phyloP scores from a whole-genome alignment of 768 basidiomycete genomes.

The Pholiota molesta region DNA sequence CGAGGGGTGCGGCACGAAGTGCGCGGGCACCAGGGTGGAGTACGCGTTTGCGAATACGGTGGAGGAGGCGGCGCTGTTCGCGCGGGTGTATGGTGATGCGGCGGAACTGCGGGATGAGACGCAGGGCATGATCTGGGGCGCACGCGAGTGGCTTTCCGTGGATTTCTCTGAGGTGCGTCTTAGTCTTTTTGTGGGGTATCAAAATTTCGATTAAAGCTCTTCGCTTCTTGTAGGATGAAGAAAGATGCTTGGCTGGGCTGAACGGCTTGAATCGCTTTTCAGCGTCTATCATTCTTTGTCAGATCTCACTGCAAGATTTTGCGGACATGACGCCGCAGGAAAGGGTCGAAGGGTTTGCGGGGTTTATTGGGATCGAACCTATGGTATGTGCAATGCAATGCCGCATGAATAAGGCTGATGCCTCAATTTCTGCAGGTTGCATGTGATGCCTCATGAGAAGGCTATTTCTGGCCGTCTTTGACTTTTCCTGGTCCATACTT shows the following conservation, averaged over 20 bases:
- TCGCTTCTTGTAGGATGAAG: conserved; percentile 53
- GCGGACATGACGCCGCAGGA: conserved; percentile 51
- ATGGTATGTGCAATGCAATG: conserved; percentile 45
- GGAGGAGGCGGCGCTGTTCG: conserved; percentile 56
- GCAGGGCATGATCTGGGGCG: conserved; percentile 55
- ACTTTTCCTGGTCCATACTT: too few species aligned
- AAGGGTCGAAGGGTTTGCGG: conserved; percentile 47
- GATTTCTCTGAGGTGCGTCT: conserved; percentile 54
- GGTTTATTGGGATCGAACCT: conserved; percentile 49
- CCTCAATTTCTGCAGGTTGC: conserved; percentile 7
- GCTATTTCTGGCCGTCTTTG: too few species aligned
- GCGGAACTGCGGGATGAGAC: conserved; percentile 50
- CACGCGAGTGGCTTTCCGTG: conserved; percentile 62
- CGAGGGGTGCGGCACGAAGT: conserved; percentile 59
- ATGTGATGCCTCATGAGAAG: conserved; percentile 12
- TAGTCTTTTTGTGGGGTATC: not conserved
- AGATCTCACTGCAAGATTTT: conserved; percentile 56
- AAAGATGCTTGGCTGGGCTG: conserved; percentile 48
- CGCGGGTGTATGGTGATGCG: conserved; percentile 60
- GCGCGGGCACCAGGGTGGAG: conserved; percentile 42
- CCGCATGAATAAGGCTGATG: not conserved
- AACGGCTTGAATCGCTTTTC: conserved; percentile 74
- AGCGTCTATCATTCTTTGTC: conserved; percentile 63
- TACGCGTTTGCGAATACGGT: conserved; percentile 68
- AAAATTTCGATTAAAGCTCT: too few species aligned